Conservation (phyloP, 495 filamentous ascomycete species). For the Jackrogersella multiformis region DNA sequence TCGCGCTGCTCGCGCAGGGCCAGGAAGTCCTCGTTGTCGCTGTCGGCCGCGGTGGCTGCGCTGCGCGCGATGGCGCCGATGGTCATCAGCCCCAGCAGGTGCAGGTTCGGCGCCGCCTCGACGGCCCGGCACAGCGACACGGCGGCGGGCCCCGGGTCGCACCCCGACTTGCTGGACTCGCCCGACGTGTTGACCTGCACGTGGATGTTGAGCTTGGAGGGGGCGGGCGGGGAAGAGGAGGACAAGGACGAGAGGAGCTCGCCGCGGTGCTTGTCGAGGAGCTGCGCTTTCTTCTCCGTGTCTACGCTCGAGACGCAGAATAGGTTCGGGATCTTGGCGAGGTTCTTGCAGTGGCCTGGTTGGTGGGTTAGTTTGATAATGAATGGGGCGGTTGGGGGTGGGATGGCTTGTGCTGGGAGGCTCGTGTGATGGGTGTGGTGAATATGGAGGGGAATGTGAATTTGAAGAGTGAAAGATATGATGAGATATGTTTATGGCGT, state of each 20-base stretch:
- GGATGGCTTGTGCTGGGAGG: too few species aligned
- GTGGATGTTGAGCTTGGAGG: constrained; percentile 72
- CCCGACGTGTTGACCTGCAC: constrained; percentile 96
- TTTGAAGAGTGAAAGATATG: too few species aligned
- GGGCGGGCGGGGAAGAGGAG: constrained; percentile 33
- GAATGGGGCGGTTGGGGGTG: too few species aligned
- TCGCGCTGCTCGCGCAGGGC: constrained; percentile 75
- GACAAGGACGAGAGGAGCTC: constrained; percentile 54
- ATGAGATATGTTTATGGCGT: too few species aligned
- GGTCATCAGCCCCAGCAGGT: constrained; percentile 89
- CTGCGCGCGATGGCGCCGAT: constrained; percentile 93
- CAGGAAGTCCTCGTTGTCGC: constrained; percentile 91
- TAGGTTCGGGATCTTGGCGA: constrained; percentile 89
- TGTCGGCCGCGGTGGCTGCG: constrained; percentile 71
- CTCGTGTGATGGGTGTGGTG: neutral
- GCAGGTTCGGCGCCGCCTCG: constrained; percentile 74
- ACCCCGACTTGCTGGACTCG: constrained; percentile 84
- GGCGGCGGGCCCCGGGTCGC: constrained; percentile 68
- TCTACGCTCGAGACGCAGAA: constrained; percentile 94
- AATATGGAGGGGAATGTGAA: too few species aligned
- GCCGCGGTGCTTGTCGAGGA: constrained; percentile 79
- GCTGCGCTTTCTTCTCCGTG: constrained; percentile 81
- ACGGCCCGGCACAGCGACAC: constrained; percentile 69
- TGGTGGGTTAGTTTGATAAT: constrained; percentile 17
- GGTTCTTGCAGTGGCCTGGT: constrained; percentile 84